These are phyloP conservation scores for Penicillium psychrosexuale DNA, from an alignment of 2,329 filamentous ascomycete species.

Conservation along the genomic window DNA sequence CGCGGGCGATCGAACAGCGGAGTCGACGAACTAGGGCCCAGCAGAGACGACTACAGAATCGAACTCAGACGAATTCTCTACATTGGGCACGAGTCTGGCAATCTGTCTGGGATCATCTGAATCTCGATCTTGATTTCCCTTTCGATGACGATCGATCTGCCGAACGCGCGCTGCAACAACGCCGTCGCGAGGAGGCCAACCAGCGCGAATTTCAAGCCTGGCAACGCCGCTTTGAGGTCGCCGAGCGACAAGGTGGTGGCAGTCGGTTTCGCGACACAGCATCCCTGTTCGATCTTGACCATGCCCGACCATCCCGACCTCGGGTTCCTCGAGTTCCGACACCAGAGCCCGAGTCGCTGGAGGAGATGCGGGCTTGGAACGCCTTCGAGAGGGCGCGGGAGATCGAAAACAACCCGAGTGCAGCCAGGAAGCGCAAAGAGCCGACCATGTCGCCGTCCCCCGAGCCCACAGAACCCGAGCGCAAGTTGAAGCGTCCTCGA, in stretches of 20 bases:
- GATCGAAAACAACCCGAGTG: slow-evolving; percentile 52
- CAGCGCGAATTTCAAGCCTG: slow-evolving; percentile 65
- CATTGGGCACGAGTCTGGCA: slow-evolving; percentile 81
- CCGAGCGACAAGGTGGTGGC: slow-evolving; percentile 71
- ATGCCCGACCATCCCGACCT: slow-evolving; percentile 41
- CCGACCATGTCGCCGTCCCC: slow-evolving; percentile 75
- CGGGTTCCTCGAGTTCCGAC: slow-evolving; percentile 38
- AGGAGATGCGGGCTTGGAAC: slow-evolving; percentile 84
- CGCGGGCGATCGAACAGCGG: slow-evolving; percentile 44
- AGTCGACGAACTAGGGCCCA: slow-evolving; percentile 49
- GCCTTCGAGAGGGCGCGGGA: slow-evolving; percentile 83
- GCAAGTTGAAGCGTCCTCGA: slow-evolving; percentile 82
- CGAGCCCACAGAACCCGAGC: slow-evolving; percentile 65
- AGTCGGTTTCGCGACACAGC: slow-evolving; percentile 70
- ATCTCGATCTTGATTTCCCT: slow-evolving; percentile 79
- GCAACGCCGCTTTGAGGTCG: slow-evolving; percentile 80
- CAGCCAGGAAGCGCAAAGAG: slow-evolving; percentile 51
- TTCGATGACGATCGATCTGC: slow-evolving; percentile 69
- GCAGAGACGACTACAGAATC: slow-evolving; percentile 41
- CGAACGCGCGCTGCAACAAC: slow-evolving; percentile 56
- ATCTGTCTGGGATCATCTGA: slow-evolving; percentile 75
- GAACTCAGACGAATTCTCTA: slow-evolving; percentile 47
- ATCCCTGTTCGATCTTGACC: slow-evolving; percentile 54
- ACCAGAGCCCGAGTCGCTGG: slow-evolving; percentile 67
- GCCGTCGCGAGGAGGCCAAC: slow-evolving; percentile 48